Evolutionary conservation across 2,329 filamentous ascomycete species (phyloP).

Genomic region (Colletotrichum sublineola): DNA sequence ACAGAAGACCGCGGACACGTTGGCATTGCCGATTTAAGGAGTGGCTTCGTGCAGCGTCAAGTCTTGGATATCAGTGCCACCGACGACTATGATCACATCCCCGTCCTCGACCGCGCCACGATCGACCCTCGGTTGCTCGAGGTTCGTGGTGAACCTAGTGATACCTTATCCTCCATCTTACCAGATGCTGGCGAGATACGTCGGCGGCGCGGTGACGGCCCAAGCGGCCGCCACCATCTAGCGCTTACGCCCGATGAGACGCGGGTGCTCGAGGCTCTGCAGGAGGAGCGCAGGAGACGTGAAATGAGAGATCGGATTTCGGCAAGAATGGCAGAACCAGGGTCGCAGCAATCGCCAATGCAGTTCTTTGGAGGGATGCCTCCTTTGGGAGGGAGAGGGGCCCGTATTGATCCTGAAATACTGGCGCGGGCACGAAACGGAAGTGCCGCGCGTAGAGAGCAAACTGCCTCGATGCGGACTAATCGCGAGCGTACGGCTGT

Average conservation of each 20-base stretch:
- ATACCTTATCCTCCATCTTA: conserved; percentile 48
- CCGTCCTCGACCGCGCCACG: conserved; percentile 67
- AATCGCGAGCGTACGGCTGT: conserved; percentile 14
- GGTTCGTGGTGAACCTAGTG: conserved; percentile 59
- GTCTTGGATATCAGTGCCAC: conserved; percentile 74
- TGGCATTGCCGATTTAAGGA: conserved; percentile 80
- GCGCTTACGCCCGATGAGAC: conserved; percentile 68
- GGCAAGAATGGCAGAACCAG: conserved; percentile 39
- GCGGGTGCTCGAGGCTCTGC: conserved; percentile 68
- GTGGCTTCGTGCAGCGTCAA: conserved; percentile 76
- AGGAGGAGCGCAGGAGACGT: conserved; percentile 65
- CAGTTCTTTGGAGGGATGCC: conserved; percentile 17
- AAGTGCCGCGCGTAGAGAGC: conserved; percentile 43
- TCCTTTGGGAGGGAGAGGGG: conserved; percentile 10
- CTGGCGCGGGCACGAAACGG: conserved; percentile 52
- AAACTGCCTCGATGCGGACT: conserved; percentile 13
- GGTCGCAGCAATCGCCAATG: conserved; percentile 25
- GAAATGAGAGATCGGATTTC: conserved; percentile 51
- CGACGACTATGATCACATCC: conserved; percentile 68
- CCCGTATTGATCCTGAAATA: conserved; percentile 43
- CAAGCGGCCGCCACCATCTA: conserved; percentile 49
- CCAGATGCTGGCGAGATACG: conserved; percentile 45
- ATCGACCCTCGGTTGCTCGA: conserved; percentile 68
- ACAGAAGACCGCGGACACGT: conserved; percentile 86
- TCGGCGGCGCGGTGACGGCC: conserved; percentile 32